Conservation (phyloP, 495 filamentous ascomycete species). For the Daldinia vernicosa region DNA sequence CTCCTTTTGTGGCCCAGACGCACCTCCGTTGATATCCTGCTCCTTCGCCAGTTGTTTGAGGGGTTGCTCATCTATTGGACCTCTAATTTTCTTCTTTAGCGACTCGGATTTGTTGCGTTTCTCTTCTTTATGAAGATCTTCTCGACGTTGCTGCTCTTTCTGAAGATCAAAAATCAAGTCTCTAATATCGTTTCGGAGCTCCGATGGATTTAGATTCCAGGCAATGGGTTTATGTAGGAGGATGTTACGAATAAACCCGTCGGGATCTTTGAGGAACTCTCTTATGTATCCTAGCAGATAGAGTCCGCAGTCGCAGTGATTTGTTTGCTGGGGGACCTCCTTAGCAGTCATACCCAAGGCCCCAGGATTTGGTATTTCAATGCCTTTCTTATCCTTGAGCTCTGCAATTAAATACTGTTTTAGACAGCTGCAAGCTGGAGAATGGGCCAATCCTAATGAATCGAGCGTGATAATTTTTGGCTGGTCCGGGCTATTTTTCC, state of each 20-base stretch:
- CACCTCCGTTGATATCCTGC: neutral
- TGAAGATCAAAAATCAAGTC: constrained; percentile 51
- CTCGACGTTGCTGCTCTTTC: constrained; percentile 43
- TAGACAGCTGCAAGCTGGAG: constrained; percentile 67
- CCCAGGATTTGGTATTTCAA: constrained; percentile 61
- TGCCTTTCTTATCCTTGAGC: constrained; percentile 70
- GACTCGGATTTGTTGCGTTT: constrained; percentile 26
- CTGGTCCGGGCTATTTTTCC: constrained; percentile 50
- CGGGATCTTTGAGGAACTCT: constrained; percentile 77
- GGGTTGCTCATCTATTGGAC: neutral
- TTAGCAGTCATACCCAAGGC: constrained; percentile 74
- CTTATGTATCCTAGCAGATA: constrained; percentile 85
- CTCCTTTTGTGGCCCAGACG: neutral
- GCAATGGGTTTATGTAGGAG: constrained; percentile 44
- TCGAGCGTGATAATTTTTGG: constrained; percentile 89
- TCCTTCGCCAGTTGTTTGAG: constrained; percentile 2
- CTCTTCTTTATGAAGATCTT: constrained; percentile 35
- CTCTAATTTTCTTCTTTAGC: neutral
- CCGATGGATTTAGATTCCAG: constrained; percentile 51
- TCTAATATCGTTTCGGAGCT: constrained; percentile 50
- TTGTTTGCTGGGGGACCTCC: constrained; percentile 79
- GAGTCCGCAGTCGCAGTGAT: constrained; percentile 88
- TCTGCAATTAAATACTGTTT: constrained; percentile 82
- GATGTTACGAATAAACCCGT: constrained; percentile 61
- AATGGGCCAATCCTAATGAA: constrained; percentile 73